phyloP scores from a whole-genome alignment of 2,329 filamentous ascomycete genomes.

The Claviceps africana region DNA sequence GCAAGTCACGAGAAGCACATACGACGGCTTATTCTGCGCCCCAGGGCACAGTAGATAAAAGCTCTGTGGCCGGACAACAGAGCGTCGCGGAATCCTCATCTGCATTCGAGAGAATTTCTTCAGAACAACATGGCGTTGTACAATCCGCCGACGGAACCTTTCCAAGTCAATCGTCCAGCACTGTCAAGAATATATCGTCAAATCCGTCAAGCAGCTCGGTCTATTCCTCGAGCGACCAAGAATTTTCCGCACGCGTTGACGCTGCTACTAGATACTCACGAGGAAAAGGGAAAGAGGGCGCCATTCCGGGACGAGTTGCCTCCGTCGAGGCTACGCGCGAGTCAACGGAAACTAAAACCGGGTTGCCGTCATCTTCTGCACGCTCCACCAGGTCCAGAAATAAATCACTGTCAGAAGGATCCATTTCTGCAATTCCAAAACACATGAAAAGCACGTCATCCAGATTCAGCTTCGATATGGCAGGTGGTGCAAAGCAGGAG shows the following conservation, averaged over 20 bases:
- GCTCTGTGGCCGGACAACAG: background rate
- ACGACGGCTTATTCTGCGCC: background rate
- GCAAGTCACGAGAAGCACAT: conserved; percentile 15
- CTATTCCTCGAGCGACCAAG: background rate
- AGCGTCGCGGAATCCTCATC: conserved; percentile 11
- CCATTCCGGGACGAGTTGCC: background rate
- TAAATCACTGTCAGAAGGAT: conserved; percentile 35
- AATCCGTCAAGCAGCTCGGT: background rate
- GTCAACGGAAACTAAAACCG: background rate
- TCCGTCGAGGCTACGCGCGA: background rate
- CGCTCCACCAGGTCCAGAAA: conserved; percentile 34
- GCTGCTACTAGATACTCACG: background rate
- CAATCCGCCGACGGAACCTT: background rate
- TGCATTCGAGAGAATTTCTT: background rate
- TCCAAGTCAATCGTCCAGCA: background rate
- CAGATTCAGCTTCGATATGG: conserved; percentile 71
- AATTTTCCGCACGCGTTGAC: background rate
- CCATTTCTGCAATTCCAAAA: conserved; percentile 38
- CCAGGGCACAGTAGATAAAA: background rate
- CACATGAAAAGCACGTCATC: conserved; percentile 68
- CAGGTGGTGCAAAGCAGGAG: conserved; percentile 52
- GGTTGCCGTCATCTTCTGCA: conserved; percentile 9
- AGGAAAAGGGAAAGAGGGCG: background rate
- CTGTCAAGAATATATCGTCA: background rate
- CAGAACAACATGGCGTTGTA: background rate